Evolutionary conservation across 371 early-diverging fungal genomes (phyloP), one percentile per base, ranked within the genome.

Genomic region (Actinomortierella wolfii): DNA sequence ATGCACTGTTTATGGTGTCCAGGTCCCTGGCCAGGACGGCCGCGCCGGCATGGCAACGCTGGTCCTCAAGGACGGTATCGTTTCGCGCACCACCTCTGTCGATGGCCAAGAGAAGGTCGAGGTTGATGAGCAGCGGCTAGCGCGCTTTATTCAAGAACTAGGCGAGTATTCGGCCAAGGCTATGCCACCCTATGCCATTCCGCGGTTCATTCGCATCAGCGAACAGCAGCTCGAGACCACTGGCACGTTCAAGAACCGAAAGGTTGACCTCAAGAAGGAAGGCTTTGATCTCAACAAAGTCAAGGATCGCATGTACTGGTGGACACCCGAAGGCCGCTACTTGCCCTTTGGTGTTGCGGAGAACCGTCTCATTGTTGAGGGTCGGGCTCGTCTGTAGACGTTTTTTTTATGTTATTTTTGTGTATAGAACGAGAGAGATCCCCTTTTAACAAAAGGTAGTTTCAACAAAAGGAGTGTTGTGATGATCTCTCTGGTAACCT

Each of bases 41-140:
- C 78, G 86, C 24, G 91, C 89, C 8, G 90, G 90, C 21, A 92
- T 92, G 92, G 92, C 87, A 9, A 86, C 88, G 6, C 49, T 92
- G 57, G 74, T 79, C 5, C 54, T 76, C 42, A 76, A 70, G 51
- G 68, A 63, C 17, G 44, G 54, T 9, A 62, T 62, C 15, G 11
- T 20, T 1, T n/a, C 42, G 7, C 48, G 47, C 6, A 5, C 1
- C 7, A 49, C 23, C n/a, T 34, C 34, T 34, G 34, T 6, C 4
- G 11, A 34, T 34, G 34, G 34, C 7, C 7, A 34, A 11, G 34
- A 34, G 34, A 34, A 34, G 34, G 34, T 34, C 34, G 34, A 34
- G 34, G 49, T 64, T n/a, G 49, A 64, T 23, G 65, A 65, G 50
- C 61, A 40, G 1, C 41, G 44, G 5, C 20, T 70, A 24, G 44